Percentiles rank a stretch among this genome's conserved stretches.
Conservation (phyloP, 2,329 filamentous ascomycete genomes). For the Pseudopithomyces maydicus region DNA sequence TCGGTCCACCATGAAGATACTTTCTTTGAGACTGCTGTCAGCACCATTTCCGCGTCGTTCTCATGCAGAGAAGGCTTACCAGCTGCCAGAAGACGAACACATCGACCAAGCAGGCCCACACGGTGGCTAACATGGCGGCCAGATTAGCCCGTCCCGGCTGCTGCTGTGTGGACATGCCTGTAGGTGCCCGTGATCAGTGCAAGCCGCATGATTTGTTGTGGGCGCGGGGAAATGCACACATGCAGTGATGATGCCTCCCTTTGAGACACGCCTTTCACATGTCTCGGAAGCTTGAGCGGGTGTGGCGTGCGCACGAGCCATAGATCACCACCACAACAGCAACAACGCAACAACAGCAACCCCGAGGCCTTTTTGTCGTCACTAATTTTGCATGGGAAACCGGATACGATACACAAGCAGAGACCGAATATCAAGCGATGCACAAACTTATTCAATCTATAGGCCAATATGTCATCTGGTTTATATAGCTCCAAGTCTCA, state of each 20-base stretch:
- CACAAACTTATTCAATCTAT: too few relatives aligned
- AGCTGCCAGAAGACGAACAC: constrained; percentile 48
- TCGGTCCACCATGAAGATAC: constrained; percentile 69
- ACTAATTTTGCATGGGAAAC: too few relatives aligned
- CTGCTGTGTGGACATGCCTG: neutral
- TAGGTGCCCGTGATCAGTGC: constrained; percentile 1
- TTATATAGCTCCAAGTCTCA: too few relatives aligned
- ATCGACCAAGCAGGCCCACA: constrained; percentile 42
- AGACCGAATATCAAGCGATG: too few relatives aligned
- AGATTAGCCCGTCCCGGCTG: constrained; percentile 4
- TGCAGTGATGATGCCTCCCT: neutral
- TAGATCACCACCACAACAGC: neutral
- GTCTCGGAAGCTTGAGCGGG: neutral
- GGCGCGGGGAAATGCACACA: neutral
- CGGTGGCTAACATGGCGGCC: constrained; percentile 28
- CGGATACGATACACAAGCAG: too few relatives aligned
- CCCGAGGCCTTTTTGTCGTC: neutral
- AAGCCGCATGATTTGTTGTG: constrained; percentile 9
- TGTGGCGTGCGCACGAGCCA: neutral
- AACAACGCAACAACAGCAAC: neutral
- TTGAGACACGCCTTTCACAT: constrained; percentile 1
- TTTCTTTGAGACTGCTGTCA: constrained; percentile 58
- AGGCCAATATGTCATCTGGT: too few relatives aligned
- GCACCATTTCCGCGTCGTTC: constrained; percentile 3
- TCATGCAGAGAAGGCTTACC: constrained; percentile 29